phyloP scores from a whole-genome alignment of 192 early-diverging fungal genomes.

The Pecoramyces ruminantium region DNA sequence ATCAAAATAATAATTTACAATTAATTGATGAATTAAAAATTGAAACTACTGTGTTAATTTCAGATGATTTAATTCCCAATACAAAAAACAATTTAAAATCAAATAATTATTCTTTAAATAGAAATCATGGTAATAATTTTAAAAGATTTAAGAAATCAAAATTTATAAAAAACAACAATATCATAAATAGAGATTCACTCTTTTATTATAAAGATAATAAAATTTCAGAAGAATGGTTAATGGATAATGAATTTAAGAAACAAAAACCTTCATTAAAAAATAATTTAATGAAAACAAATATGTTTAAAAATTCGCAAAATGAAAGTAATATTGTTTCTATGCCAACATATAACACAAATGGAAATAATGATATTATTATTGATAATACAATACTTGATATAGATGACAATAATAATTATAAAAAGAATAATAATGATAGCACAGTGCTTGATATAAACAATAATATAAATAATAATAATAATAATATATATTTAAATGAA shows the following conservation, averaged over 20 bases:
- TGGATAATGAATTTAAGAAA: not conserved
- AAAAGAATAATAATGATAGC: no score
- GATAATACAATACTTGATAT: no score
- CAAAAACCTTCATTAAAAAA: not conserved
- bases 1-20: no score
- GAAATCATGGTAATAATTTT: not conserved
- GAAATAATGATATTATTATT: no score
- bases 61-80: not conserved
- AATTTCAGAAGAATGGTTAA: not conserved
- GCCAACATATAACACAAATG: not conserved
- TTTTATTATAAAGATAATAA: not conserved
- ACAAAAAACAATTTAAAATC: not conserved
- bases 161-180: not conserved
- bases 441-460: no score
- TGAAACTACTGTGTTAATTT: not conserved
- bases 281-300: not conserved
- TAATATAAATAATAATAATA: no score
- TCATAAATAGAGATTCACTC: not conserved
- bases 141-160: not conserved
- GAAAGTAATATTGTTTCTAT: not conserved
- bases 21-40: not conserved
- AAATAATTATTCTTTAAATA: not conserved
- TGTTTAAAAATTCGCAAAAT: not conserved
- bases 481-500: not conserved
- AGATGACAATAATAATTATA: no score